phyloP scores from a whole-genome alignment of 1,284 basidiomycete species.

The Cutaneotrichosporon dermatis region DNA sequence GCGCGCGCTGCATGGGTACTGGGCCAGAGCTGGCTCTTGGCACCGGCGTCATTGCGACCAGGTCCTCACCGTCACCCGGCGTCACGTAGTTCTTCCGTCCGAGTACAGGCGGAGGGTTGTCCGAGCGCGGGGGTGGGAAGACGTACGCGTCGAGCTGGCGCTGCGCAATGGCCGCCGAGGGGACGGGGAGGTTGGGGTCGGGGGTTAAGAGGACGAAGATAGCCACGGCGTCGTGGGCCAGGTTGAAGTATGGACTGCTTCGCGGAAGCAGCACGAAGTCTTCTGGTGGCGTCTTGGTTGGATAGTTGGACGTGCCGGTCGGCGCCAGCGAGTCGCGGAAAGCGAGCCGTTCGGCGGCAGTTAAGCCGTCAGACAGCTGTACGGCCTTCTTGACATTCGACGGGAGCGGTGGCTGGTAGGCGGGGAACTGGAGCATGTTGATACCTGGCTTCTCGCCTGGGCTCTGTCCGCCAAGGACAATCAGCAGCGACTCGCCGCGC shows the following conservation, averaged over 20 bases:
- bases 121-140: constrained; percentile 50
- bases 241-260: constrained; percentile 65
- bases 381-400: background rate
- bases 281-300: constrained; percentile 60
- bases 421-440: constrained; percentile 65
- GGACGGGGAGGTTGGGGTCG: constrained; percentile 35
- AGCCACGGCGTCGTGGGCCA: constrained; percentile 64
- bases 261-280: constrained; percentile 75
- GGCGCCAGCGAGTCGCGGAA: constrained; percentile 62
- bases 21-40: background rate
- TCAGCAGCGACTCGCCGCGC: constrained; percentile 65
- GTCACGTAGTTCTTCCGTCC: constrained; percentile 43
- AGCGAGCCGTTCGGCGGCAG: constrained; percentile 58
- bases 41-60: constrained; percentile 8
- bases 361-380: constrained; percentile 46
- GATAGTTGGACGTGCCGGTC: constrained; percentile 60
- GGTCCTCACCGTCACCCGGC: constrained; percentile 41
- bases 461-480: constrained; percentile 71
- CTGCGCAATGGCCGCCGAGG: constrained; percentile 30
- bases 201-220: constrained; percentile 55
- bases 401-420: constrained; percentile 50
- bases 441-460: constrained; percentile 61
- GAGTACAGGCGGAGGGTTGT: constrained; percentile 35
- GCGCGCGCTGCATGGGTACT: background rate
- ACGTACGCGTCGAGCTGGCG: constrained; percentile 49